phyloP scores from a whole-genome alignment of 768 basidiomycete species.

The Megacollybia marginata region DNA sequence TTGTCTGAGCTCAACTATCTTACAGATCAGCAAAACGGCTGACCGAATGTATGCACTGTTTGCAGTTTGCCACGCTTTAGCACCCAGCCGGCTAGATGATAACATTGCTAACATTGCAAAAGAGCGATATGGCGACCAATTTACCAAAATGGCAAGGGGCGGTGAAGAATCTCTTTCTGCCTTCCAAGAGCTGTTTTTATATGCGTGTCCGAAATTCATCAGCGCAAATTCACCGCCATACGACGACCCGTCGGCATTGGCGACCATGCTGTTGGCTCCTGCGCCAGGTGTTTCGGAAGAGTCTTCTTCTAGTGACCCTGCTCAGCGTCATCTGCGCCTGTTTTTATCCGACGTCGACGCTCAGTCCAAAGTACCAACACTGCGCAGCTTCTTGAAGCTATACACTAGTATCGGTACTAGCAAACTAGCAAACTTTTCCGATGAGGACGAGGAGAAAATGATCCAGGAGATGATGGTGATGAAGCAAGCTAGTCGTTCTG shows the following conservation, averaged over 20 bases:
- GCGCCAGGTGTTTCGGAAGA: constrained; percentile 25
- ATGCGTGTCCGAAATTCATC: constrained; percentile 96
- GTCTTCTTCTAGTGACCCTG: constrained; percentile 52
- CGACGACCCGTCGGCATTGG: constrained; percentile 64
- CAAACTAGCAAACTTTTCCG: constrained; percentile 55
- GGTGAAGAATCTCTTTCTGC: constrained; percentile 71
- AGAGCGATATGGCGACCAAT: constrained; percentile 91
- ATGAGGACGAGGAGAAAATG: constrained; percentile 89
- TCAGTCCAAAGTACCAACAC: constrained; percentile 70
- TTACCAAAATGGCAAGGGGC: constrained; percentile 79
- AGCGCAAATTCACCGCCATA: constrained; percentile 91
- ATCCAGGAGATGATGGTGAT: constrained; percentile 96
- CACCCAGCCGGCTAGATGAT: constrained; percentile 89
- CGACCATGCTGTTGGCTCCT: constrained; percentile 34
- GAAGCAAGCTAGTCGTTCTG: constrained; percentile 79
- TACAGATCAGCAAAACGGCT: constrained; percentile 91
- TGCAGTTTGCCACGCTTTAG: constrained; percentile 87
- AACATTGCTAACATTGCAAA: constrained; percentile 90
- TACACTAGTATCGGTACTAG: constrained; percentile 90
- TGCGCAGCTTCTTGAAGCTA: constrained; percentile 88
- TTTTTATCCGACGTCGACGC: constrained; percentile 80
- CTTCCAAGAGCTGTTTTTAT: constrained; percentile 89
- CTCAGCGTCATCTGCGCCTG: constrained; percentile 74
- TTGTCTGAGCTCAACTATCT: not conserved
- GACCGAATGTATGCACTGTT: constrained; percentile 97